Base-by-base conservation (phyloP, 108 stramenopile species). In the Pseudonitzschia multiseries region DNA sequence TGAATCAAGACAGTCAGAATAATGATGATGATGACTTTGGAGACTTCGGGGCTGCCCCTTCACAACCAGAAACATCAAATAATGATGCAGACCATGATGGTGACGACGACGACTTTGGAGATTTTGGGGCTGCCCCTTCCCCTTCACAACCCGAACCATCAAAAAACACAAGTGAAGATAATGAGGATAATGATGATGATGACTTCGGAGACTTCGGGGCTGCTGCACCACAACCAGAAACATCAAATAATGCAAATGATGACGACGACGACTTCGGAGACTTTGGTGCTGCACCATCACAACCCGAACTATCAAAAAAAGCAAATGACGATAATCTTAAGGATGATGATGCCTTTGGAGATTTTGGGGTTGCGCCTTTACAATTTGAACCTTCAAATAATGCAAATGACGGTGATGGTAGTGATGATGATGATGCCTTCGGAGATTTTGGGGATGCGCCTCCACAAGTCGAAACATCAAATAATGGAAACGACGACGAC, bases 161-260 rank as follows among this genome's bases (percentile, higher is more conserved):
- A 59, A 65, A 26, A 17, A 61, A 41, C 20, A 13, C 8, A 18
- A 65, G 24, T 43, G 41, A n/a, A n/a, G 8, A 46, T n/a, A 33
- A n/a, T n/a, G n/a, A n/a, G n/a, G n/a, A n/a, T n/a, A n/a, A 65
- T 22, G 43, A 10, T 21, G 66, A 3, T 50, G 65, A 48, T 33
- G 65, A 62, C 52, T 63, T 68, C 68, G 78, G 78, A 51, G 72
- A 73, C 56, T 78, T 78, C 46, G 76, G 51, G 40, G 69, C 63
- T 21, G 69, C 69, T 17, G 50, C 69, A 1, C 4, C 62, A 36
- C 36, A 56, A 56, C 54, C 54, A 24, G 54, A 56, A 56, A 21
- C 20, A 20, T 56, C 32, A 40, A 42, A 31, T 33, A 1, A 62
- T 17, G 33, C 14, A 13, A 20, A 40, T 21, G 14, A 33, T 12